Evolutionary conservation across 2,329 filamentous ascomycete genomes (phyloP).

Genomic region (Juglanconis sp.): DNA sequence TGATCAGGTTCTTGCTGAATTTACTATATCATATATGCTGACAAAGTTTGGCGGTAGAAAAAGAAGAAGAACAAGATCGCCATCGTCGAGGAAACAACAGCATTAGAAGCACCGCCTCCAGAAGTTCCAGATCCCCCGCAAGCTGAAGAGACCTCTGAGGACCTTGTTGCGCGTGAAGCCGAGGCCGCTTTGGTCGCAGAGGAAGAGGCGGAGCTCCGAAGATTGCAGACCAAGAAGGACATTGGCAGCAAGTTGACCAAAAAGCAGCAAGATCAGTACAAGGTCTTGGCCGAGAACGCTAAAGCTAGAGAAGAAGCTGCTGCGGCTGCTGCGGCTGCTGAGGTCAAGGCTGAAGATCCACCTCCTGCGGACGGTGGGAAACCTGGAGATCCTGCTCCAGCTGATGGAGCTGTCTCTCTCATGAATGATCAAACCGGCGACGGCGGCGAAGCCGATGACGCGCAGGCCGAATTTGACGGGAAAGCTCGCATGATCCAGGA

Average conservation of each 20-base stretch:
- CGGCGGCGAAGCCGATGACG: slow-evolving; percentile 20
- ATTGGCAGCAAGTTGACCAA: slow-evolving; percentile 4
- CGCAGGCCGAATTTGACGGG: slow-evolving; percentile 22
- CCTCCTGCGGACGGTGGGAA: neutral
- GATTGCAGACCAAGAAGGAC: slow-evolving; percentile 13
- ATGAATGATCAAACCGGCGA: neutral
- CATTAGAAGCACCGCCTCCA: slow-evolving; percentile 14
- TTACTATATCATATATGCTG: neutral
- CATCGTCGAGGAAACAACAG: slow-evolving; percentile 16
- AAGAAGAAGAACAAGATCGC: slow-evolving; percentile 27
- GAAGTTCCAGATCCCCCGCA: neutral
- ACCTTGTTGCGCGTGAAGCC: slow-evolving; percentile 3
- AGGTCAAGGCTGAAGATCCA: neutral
- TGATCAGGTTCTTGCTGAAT: neutral
- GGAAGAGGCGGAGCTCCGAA: slow-evolving; percentile 31
- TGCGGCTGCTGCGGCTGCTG: slow-evolving; percentile 2
- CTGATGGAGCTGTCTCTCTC: neutral
- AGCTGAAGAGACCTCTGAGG: neutral
- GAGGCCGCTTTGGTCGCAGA: slow-evolving; percentile 18
- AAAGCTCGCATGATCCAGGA: slow-evolving; percentile 12
- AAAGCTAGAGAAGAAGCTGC: slow-evolving; percentile 7
- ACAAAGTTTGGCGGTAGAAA: slow-evolving; percentile 16
- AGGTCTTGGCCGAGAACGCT: slow-evolving; percentile 10
- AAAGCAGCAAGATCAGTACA: slow-evolving; percentile 11
- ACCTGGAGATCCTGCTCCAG: neutral